Evolutionary conservation across 2,329 filamentous ascomycete species (phyloP).

Genomic region (Ciborinia camelliae): DNA sequence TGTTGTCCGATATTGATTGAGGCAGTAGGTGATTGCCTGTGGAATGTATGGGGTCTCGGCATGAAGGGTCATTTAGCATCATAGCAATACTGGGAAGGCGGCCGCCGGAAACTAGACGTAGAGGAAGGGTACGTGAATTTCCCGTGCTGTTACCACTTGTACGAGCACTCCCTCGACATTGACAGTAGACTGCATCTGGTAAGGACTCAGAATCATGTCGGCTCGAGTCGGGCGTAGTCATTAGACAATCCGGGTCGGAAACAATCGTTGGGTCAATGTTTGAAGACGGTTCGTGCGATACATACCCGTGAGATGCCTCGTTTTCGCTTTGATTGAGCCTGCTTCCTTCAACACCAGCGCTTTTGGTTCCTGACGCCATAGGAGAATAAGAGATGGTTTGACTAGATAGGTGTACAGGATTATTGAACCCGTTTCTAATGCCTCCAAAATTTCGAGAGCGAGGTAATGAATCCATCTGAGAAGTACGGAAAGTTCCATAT

Average conservation of each 20-base stretch:
- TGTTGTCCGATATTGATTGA: neutral
- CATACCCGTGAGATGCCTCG: neutral
- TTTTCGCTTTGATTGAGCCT: neutral
- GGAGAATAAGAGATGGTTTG: neutral
- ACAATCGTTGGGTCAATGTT: conserved; percentile 4
- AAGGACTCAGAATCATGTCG: neutral
- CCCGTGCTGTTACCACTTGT: neutral
- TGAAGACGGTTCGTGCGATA: neutral
- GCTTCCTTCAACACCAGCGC: neutral
- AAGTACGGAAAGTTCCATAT: neutral
- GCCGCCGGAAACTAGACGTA: neutral
- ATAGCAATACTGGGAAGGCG: conserved; percentile 11
- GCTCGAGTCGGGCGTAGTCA: conserved; percentile 10
- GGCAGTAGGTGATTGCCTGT: neutral
- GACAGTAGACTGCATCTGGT: neutral
- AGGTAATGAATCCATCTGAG: neutral
- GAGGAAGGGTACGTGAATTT: neutral
- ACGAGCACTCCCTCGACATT: neutral
- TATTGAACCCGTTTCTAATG: conserved; percentile 18
- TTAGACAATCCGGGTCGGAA: conserved; percentile 11
- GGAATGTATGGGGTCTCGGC: neutral
- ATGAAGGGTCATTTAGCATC: conserved; percentile 9
- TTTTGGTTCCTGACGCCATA: neutral
- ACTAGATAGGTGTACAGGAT: neutral
- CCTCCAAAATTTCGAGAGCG: conserved; percentile 16